phyloP scores from a whole-genome alignment of 768 basidiomycete species.

The Tylopilus sp. region DNA sequence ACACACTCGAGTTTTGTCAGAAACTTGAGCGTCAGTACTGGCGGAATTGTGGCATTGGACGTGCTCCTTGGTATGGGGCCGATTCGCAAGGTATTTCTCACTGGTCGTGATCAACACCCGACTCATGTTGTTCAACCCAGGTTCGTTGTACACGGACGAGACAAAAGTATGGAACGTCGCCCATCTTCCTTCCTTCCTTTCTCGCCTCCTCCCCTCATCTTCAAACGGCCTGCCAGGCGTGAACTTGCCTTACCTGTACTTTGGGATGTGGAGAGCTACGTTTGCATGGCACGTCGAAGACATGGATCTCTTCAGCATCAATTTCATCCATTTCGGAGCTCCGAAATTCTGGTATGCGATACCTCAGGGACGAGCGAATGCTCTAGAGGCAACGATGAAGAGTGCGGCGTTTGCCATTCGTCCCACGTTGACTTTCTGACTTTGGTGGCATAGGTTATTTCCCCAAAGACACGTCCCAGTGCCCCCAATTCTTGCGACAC shows the following conservation, averaged over 20 bases:
- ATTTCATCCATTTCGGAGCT: constrained; percentile 97
- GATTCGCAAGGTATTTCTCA: constrained; percentile 76
- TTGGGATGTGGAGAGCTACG: constrained; percentile 98
- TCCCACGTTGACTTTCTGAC: constrained; percentile 3
- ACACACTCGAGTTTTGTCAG: constrained; percentile 83
- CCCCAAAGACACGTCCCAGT: constrained; percentile 78
- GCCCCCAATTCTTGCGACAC: constrained; percentile 93
- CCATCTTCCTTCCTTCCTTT: constrained; percentile 79
- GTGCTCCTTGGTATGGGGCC: constrained; percentile 96
- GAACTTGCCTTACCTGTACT: constrained; percentile 96
- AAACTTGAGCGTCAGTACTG: constrained; percentile 88
- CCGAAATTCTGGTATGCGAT: constrained; percentile 98
- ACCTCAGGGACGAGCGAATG: constrained; percentile 77
- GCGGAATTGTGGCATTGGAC: constrained; percentile 86
- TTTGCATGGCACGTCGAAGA: constrained; percentile 99
- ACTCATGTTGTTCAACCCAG: constrained; percentile 28
- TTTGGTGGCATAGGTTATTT: constrained; percentile 63
- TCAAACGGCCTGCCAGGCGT: constrained; percentile 84
- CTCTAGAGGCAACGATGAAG: constrained; percentile 88
- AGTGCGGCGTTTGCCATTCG: constrained; percentile 41
- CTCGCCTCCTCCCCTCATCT: constrained; percentile 68
- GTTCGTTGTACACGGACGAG: constrained; percentile 68
- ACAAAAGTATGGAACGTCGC: constrained; percentile 94
- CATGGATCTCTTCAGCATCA: constrained; percentile 98
- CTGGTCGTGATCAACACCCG: not conserved